These are phyloP conservation scores for Miamiensis avidus DNA, from an alignment of 169 alveolate genomes.

Conservation along the genomic window DNA sequence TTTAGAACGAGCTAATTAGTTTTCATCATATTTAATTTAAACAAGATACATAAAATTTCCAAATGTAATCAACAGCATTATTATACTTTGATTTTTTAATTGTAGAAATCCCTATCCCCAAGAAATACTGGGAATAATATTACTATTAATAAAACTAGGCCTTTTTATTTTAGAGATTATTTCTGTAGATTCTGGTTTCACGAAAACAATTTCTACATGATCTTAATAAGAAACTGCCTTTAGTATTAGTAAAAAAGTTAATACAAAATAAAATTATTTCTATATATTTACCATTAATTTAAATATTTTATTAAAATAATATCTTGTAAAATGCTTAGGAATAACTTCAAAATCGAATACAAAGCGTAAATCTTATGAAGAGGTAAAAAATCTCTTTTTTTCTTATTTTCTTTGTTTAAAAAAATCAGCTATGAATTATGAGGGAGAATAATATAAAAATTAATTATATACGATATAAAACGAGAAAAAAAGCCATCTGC, in stretches of 20 bases:
- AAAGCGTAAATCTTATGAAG: too few species aligned
- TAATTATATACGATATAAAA: not conserved
- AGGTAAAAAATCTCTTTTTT: too few species aligned
- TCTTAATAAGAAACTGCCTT: not conserved
- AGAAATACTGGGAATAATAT: not conserved
- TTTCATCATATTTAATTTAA: not conserved
- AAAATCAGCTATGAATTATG: too few species aligned
- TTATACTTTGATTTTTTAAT: too few species aligned
- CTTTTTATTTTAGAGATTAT: too few species aligned
- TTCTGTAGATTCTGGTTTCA: not conserved
- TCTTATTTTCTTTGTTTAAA: too few species aligned
- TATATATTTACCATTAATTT: not conserved
- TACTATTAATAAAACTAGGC: not conserved
- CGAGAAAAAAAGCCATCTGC: not conserved
- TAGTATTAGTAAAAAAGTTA: too few species aligned
- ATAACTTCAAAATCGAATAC: not conserved
- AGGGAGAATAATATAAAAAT: too few species aligned
- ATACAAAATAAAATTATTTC: too few species aligned
- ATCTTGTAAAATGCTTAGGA: not conserved
- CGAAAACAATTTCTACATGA: not conserved
- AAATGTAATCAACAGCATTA: not conserved
- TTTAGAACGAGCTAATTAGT: not conserved
- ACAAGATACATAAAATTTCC: not conserved
- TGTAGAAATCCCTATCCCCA: not conserved
- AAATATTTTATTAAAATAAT: too few species aligned